Evolutionary conservation across 2,329 filamentous ascomycete species (phyloP), one percentile per base, ranked within the genome.

Genomic region (Mollisia scopiformis): DNA sequence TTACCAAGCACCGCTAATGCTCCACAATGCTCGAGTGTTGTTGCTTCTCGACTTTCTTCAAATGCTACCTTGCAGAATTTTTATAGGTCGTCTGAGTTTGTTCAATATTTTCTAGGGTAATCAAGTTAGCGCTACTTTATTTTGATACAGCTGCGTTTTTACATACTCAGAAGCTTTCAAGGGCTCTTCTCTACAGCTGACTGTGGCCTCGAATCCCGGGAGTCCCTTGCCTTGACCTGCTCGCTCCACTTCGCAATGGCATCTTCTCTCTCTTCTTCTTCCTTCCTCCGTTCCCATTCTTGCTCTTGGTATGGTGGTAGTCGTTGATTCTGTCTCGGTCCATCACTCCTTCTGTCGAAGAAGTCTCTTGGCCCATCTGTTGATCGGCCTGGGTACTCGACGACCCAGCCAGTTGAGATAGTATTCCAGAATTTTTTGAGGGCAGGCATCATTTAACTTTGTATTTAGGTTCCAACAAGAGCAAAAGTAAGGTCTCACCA

Each of bases 341-440:
- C 43, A 47, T 51, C 49, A 33, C 49, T 51, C 28, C 54, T 64
- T 19, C 64, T 46, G 35, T 69, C 63, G 27, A 69, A 69, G n/a
- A 69, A 69, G 46, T 69, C 67, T 1, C 14, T 37, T 11, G 67
- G 67, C 28, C 63, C 62, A 57, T 65, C 55, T 21, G 8, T 14
- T 5, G 54, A 35, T 3, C 31, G 8, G 43, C 61, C 59, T 1
- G 67, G 67, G 39, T 69, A 69, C 47, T 69, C 67, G 6, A 69
- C 16, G 11, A 67, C 67, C 67, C 67, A 69, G 25, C 67, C 67
- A 0, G 65, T 66, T 2, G 63, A 62, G 13, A 69, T 58, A 8
- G 61, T 51, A 21, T 63, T 55, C 67, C 67, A 69, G 43, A 65
- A 62, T 25, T 62, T 57, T 30, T 66, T 68, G 47, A 62, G 41